Evolutionary conservation across 805 yeast genomes (phyloP).

Genomic region (Pichia pseudocactophila): DNA sequence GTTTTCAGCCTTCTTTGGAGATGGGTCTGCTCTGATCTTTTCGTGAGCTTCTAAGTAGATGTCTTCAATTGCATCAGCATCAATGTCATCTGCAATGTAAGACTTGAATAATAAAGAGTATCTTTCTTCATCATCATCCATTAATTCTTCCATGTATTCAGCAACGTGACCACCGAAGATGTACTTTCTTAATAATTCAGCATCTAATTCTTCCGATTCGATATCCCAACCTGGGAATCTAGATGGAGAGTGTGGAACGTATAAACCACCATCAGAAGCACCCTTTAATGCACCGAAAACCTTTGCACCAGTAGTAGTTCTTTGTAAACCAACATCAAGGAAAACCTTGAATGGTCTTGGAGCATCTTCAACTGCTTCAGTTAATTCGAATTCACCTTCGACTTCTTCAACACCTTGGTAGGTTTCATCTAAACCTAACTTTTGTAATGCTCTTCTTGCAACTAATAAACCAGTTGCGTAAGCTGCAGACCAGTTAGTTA

Average conservation of each 20-base stretch:
- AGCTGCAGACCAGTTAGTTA: constrained; percentile 99
- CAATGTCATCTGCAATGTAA: constrained; percentile 94
- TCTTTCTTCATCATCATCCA: constrained; percentile 99
- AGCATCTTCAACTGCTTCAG: constrained; percentile 98
- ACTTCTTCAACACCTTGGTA: constrained; percentile 98
- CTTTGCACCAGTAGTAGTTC: constrained; percentile 99
- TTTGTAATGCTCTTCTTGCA: constrained; percentile 98
- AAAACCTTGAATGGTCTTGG: constrained; percentile 99
- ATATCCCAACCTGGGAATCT: constrained; percentile 99
- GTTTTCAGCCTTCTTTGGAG: constrained; percentile 80
- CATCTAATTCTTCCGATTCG: constrained; percentile 96
- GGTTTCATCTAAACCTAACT: constrained; percentile 97
- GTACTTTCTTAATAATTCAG: constrained; percentile 96
- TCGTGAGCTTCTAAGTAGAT: constrained; percentile 91
- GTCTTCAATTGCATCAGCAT: constrained; percentile 95
- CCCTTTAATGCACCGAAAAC: constrained; percentile 99
- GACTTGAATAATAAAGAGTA: constrained; percentile 92
- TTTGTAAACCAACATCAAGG: constrained; percentile 98
- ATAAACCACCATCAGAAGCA: constrained; percentile 99
- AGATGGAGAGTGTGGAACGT: constrained; percentile 98
- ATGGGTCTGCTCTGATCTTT: constrained; percentile 93
- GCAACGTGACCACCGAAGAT: constrained; percentile 99
- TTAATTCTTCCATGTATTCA: constrained; percentile 99
- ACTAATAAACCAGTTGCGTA: constrained; percentile 97
- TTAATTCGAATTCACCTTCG: constrained; percentile 97